Evolutionary conservation across 148 eudicot species (phyloP), one percentile per base, ranked within the genome.

Genomic region (Rhododendron mucronatum): DNA sequence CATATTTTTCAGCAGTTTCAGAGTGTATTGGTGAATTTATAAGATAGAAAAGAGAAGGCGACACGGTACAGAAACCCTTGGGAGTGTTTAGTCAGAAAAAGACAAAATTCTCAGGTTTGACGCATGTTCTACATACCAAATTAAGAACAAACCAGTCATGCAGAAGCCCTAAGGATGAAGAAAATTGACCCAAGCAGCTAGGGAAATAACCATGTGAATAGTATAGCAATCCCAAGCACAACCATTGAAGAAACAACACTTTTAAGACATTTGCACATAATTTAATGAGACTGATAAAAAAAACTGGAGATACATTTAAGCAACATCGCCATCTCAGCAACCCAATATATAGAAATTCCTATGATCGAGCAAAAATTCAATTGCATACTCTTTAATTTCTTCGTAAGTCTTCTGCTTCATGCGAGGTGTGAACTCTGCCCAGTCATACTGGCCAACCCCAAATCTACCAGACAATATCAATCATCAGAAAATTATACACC

Each of bases 321-420:
- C 79, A 75, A 75, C 48, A 75, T 7, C 12, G 65, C 26, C 65
- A 71, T 71, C 39, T 75, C 45, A 6, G 23, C 59, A 78, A 20
- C 76, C 13, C 76, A 71, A 71, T 15, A 14, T 14, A 86, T 11
- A 4, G 73, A 83, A 74, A 79, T 71, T 71, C 76, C 76, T 71
- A 30, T 30, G 37, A 71, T 57, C 4, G 30, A 78, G 50, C 7
- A 83, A 77, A 75, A 18, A 82, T 75, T 15, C 5, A 35, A 74
- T 33, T 78, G 84, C 99, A 82, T 93, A 97, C 99, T 90, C 92
- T 37, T 88, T 85, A 55, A 97, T 94, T 91, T 97, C 99, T 81
- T 95, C 98, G 48, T 75, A 91, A n/a, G 93, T 89, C 90, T 97
- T 97, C 91, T 94, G 96, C 95, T 97, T 97, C 91, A 97, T 84